phyloP scores from a whole-genome alignment of 805 yeast species.

The Clavispora fructus region DNA sequence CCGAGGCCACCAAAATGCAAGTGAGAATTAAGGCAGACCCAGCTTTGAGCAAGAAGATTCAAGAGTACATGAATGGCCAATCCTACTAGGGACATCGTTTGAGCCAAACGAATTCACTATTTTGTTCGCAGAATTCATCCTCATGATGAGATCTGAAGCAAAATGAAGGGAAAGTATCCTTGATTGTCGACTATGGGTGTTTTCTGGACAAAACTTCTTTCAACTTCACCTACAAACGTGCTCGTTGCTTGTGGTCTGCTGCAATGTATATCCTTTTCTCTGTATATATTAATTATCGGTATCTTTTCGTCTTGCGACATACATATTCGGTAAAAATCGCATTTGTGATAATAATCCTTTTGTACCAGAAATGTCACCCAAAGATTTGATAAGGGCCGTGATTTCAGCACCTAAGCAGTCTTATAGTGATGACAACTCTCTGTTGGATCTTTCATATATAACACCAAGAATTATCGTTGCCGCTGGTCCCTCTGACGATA shows the following conservation, averaged over 20 bases:
- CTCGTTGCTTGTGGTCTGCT: not conserved
- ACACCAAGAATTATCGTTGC: constrained; percentile 63
- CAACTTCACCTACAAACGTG: not conserved
- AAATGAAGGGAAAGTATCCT: not conserved
- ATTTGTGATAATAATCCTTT: not conserved
- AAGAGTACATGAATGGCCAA: constrained; percentile 30
- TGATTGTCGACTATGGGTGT: not conserved
- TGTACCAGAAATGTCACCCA: constrained; percentile 7
- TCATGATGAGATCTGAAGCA: not conserved
- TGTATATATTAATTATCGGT: constrained; percentile 1
- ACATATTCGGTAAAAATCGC: not conserved
- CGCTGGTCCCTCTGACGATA: constrained; percentile 61
- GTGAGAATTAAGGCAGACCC: constrained; percentile 70
- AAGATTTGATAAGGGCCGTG: constrained; percentile 13
- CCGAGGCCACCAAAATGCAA: constrained; percentile 92
- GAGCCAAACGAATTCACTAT: not conserved
- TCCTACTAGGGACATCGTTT: not conserved
- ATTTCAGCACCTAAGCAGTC: constrained; percentile 20
- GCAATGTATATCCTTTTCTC: not conserved
- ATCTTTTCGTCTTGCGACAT: not conserved
- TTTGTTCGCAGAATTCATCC: not conserved
- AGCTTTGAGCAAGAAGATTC: constrained; percentile 54
- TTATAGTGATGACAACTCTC: constrained; percentile 17
- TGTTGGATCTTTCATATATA: constrained; percentile 64
- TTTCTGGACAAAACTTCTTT: not conserved